Conservation (phyloP, 345 rosid genomes). For the Corchorus capsularis region DNA sequence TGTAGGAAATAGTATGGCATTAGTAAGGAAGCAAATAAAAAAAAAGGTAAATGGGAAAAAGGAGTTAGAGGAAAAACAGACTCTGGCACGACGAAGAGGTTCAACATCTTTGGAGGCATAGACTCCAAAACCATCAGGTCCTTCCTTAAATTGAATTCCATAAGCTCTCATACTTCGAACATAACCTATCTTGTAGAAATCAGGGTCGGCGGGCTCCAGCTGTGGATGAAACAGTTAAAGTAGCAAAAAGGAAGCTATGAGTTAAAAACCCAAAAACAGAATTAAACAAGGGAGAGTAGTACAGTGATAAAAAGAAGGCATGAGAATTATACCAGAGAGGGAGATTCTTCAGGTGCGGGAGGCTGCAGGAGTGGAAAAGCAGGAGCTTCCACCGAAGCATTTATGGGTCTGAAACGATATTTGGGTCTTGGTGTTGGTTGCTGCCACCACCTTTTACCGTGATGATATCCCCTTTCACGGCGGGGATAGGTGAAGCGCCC, state of each 20-base stretch:
- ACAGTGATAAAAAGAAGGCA: not conserved
- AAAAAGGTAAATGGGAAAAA: not conserved
- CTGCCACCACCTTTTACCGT: slow-evolving; percentile 29
- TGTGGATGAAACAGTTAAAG: not conserved
- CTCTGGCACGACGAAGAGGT: slow-evolving; percentile 87
- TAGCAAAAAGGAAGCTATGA: not conserved
- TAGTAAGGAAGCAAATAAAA: not conserved
- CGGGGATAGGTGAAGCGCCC: slow-evolving; percentile 12
- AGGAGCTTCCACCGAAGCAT: slow-evolving; percentile 55
- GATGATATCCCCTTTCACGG: not conserved
- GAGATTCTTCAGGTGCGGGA: slow-evolving; percentile 46
- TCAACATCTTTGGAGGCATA: slow-evolving; percentile 89
- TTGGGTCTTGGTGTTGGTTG: slow-evolving; percentile 39
- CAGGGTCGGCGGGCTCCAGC: slow-evolving; percentile 84
- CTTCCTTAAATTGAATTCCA: slow-evolving; percentile 88
- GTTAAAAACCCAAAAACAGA: not conserved
- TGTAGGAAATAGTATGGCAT: not conserved
- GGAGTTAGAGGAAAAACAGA: slow-evolving; percentile 31
- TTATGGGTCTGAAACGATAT: slow-evolving; percentile 44
- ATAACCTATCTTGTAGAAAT: slow-evolving; percentile 91
- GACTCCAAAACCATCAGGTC: slow-evolving; percentile 88
- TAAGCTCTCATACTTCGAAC: slow-evolving; percentile 84
- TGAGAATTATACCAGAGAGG: slow-evolving; percentile 41
- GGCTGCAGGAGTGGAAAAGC: slow-evolving; percentile 72
- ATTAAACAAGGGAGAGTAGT: not conserved